Base-by-base conservation (phyloP, 768 basidiomycete genomes). In the Lactifluus rugatus region DNA sequence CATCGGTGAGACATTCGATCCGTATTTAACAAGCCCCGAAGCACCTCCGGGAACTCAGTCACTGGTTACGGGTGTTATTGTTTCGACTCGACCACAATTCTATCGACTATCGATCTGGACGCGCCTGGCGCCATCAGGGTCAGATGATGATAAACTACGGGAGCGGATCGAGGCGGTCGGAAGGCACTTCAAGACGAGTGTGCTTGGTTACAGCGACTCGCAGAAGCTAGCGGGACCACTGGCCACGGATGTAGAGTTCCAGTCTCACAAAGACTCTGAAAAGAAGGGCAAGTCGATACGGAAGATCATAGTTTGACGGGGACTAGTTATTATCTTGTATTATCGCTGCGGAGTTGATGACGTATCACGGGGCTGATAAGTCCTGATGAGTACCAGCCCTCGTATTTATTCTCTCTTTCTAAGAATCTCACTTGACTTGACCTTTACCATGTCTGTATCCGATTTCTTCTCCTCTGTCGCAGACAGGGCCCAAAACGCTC, bases 71-170 rank as follows among this genome's bases (percentile, higher is more conserved):
- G 93, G 93, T 50, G 93, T 96, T 52, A 98, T 99, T 66, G 87
- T 97, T 47, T 94, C 91, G 5, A 85, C 90, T 45, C 87, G 96
- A 64, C 93, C 91, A 57, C 85, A 87, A 72, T 98, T 98, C 72
- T 99, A 93, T 76, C 87, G 96, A 42, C 72, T 99, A 66, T 93
- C 91, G 63, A 95, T 99, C 76, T 99, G 96, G 96, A 99, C 96
- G 49, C 83, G 95, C 41, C 74, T 83, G 34, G 89, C 95, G 5
- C 88, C 91, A 34, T 67, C 75, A 6, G 66, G 70, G 5, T 28
- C 64, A 31, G 78, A 81, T 21, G 79, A 81, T 56, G 80, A 81
- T 57, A 66, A 75, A 55, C 74, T 95, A 65, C 81, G 84, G 54
- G 82, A 87, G 69, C 81, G 93, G 54, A 89, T 94, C 64, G 87